Percentiles rank a stretch among this genome's conserved stretches.
These are phyloP conservation scores for Pseudogymnoascus destructans DNA, from an alignment of 2,329 filamentous ascomycete genomes.

Conservation along the genomic window DNA sequence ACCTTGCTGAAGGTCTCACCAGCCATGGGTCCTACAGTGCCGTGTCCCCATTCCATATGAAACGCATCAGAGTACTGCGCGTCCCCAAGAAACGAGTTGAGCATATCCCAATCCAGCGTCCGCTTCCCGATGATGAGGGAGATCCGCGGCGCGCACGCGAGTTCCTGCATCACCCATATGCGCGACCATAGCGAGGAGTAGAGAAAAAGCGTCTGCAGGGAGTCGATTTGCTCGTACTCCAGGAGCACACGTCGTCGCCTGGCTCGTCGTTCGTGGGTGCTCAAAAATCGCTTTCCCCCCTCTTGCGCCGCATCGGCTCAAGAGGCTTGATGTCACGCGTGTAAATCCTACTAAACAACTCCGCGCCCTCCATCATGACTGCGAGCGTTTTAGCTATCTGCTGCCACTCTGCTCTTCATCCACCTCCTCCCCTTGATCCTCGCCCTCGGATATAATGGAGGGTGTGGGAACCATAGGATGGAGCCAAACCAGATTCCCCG, in stretches of 20 bases:
- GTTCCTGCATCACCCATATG: slow-evolving; percentile 14
- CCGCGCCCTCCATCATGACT: not conserved
- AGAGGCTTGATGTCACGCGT: not conserved
- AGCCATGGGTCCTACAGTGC: not conserved
- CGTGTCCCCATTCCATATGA: slow-evolving; percentile 6
- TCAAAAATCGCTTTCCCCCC: not conserved
- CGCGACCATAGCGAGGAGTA: slow-evolving; percentile 10
- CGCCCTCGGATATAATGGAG: not conserved
- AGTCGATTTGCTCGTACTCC: not conserved
- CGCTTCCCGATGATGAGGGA: slow-evolving; percentile 2
- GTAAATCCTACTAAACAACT: not conserved
- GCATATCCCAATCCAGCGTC: slow-evolving; percentile 12
- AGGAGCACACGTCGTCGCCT: not conserved
- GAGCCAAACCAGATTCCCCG: slow-evolving; percentile 11
- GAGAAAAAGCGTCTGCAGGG: not conserved
- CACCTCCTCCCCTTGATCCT: not conserved
- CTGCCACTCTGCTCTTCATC: not conserved
- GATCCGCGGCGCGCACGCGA: slow-evolving; percentile 13
- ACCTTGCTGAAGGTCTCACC: not conserved
- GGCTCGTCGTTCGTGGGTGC: not conserved
- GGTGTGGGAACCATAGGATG: not conserved
- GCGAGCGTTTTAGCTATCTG: not conserved
- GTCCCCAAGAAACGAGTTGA: not conserved
- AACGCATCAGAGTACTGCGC: not conserved
- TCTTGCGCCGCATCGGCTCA: not conserved